A percentile compares a stretch with the other conserved stretches of the same genome.
Evolutionary conservation across 2,329 filamentous ascomycete genomes (phyloP).

Genomic region (Diaporthe caulivora): DNA sequence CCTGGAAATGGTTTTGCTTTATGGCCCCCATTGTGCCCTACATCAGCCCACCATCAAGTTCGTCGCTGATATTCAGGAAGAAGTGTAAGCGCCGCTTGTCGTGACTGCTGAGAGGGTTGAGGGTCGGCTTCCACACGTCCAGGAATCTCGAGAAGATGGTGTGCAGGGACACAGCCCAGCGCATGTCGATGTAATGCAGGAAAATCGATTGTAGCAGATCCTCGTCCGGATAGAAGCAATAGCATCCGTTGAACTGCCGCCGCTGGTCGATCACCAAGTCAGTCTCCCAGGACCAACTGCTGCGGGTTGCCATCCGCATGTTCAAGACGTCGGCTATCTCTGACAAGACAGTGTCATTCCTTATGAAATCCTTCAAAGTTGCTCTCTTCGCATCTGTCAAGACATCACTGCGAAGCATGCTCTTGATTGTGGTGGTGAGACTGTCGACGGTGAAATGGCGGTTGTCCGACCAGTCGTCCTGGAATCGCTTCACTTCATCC

Average conservation of each 20-base stretch:
- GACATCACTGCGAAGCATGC: constrained; percentile 62
- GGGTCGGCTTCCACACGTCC: constrained; percentile 49
- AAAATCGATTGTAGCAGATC: constrained; percentile 60
- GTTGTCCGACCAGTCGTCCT: constrained; percentile 39
- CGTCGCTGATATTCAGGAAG: constrained; percentile 51
- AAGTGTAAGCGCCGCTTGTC: constrained; percentile 57
- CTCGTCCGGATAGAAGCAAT: constrained; percentile 67
- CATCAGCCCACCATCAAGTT: not conserved
- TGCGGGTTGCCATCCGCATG: constrained; percentile 54
- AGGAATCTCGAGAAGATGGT: constrained; percentile 38
- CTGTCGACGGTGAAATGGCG: constrained; percentile 55
- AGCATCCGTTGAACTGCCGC: constrained; percentile 60
- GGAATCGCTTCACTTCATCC: constrained; percentile 53
- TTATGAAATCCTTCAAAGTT: constrained; percentile 49
- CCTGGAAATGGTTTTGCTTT: constrained; percentile 51
- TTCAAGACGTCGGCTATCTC: constrained; percentile 61
- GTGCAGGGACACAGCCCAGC: constrained; percentile 51
- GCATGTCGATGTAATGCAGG: constrained; percentile 54
- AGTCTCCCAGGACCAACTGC: constrained; percentile 54
- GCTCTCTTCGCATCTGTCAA: constrained; percentile 54
- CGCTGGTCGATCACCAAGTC: constrained; percentile 52
- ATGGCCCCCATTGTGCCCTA: constrained; percentile 47
- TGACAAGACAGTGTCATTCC: constrained; percentile 49
- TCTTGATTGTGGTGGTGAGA: constrained; percentile 60
- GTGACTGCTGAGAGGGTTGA: constrained; percentile 44